Conservation (phyloP, 2,329 filamentous ascomycete species). For the Lojkania enalia region DNA sequence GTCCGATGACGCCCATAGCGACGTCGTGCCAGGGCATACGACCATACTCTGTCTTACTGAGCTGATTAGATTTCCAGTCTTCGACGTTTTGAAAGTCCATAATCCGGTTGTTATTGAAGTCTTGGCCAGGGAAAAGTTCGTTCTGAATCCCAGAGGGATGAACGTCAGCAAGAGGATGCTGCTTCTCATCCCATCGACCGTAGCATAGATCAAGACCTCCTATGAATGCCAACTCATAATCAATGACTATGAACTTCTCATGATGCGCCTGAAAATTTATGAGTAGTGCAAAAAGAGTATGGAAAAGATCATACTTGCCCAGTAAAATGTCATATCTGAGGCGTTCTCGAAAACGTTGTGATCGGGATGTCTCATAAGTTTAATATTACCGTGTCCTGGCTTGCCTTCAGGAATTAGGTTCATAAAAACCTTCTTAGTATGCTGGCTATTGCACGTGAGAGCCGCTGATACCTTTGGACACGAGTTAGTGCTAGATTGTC, state of each 20-base stretch:
- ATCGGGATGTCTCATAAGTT: conserved; percentile 86
- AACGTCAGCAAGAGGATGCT: conserved; percentile 83
- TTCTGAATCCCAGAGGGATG: conserved; percentile 81
- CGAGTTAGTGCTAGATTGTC: background rate
- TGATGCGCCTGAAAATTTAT: conserved; percentile 74
- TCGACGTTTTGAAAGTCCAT: conserved; percentile 92
- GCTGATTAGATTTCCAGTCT: conserved; percentile 91
- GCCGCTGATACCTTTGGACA: conserved; percentile 44
- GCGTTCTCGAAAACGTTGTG: conserved; percentile 94
- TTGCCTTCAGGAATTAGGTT: conserved; percentile 78
- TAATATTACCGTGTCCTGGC: conserved; percentile 86
- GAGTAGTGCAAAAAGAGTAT: background rate
- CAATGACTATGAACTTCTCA: conserved; percentile 95
- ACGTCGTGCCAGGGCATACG: conserved; percentile 99
- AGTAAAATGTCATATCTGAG: conserved; percentile 96
- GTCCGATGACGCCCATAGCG: conserved; percentile 85
- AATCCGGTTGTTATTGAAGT: conserved; percentile 96
- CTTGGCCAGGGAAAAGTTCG: conserved; percentile 92
- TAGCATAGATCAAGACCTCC: conserved; percentile 95
- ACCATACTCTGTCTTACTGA: conserved; percentile 87
- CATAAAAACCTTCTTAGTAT: conserved; percentile 88
- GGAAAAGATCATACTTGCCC: conserved; percentile 50
- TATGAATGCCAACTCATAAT: conserved; percentile 88
- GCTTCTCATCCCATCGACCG: conserved; percentile 86
- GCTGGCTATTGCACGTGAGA: conserved; percentile 86